Evolutionary conservation across 805 yeast genomes (phyloP), one percentile per base, ranked within the genome.

Genomic region (Spathaspora sp.): DNA sequence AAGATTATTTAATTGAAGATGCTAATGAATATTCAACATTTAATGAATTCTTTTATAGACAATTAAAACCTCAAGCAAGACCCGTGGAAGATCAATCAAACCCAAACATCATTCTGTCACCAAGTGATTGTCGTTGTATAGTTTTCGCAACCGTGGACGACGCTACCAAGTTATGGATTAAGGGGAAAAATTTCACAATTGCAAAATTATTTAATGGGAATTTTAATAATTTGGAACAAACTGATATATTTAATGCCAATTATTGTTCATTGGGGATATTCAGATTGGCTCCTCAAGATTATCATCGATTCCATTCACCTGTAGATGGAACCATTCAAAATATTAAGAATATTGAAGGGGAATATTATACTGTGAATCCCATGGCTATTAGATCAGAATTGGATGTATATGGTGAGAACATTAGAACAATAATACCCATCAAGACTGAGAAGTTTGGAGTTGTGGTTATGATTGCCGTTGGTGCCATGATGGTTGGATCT

Each of bases 401-500:
- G 51, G 98, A 93, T 66, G 97, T 93, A 0, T 94, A 82, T 69
- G 97, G 97, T 8, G 97, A 92, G 60, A 93, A 93, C 61, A 84
- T 89, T 1, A 76, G 98, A 40, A 85, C 85, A 3, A 70, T 91
- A 1, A 76, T 92, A 1, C 91, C 96, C 0, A 83, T 93, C 18
- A 81, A 87, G 29, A 82, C 96, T 1, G 75, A 78, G 31, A 72
- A 79, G n/a, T 92, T 89, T 65, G 97, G 97, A 0, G 76, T 80
- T 0, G 87, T 93, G 17, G 72, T 87, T 55, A 77, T 89, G 69
- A 81, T 90, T 19, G 83, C 94, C 5, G 89, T 93, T 3, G 99
- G 99, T 35, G 99, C 99, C 0, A 93, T 94, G 98, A 91, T 93
- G 97, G 99, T 93, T 2, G 98, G 98, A 0, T 86, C 96, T 1